Percentiles rank a stretch among this genome's conserved stretches.
phyloP scores from a whole-genome alignment of 2,329 filamentous ascomycete species.

The Neonectria neomacrospora region DNA sequence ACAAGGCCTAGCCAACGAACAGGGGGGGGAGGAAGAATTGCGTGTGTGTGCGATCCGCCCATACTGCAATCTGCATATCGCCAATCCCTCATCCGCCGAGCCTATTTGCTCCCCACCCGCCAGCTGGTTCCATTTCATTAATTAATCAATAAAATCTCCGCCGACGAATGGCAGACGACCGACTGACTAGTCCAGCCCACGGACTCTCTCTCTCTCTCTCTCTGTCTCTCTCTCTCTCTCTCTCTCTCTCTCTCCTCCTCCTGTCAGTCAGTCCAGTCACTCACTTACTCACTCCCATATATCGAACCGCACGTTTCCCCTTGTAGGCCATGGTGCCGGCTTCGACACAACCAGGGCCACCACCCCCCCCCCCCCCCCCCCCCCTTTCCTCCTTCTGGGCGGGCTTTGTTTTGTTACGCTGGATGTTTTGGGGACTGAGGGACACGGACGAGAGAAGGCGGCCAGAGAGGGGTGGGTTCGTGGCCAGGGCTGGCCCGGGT shows the following conservation, averaged over 20 bases:
- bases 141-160: conserved; percentile 2
- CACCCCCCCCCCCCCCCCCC: not conserved
- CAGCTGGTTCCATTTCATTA: not conserved
- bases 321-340: not conserved
- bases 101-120: not conserved
- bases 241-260: not conserved
- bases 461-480: not conserved
- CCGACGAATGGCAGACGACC: conserved; percentile 1
- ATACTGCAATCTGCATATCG: conserved; percentile 4
- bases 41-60: not conserved
- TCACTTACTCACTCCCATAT: not conserved
- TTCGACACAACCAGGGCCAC: not conserved
- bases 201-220: not conserved
- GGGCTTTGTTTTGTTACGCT: conserved; percentile 2
- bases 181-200: not conserved
- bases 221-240: not conserved
- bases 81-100: not conserved
- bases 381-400: not conserved
- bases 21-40: not conserved
- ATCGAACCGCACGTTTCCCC: not conserved
- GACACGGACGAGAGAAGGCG: not conserved
- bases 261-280: too few relatives aligned
- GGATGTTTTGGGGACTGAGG: not conserved
- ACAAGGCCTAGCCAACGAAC: not conserved
- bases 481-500: not conserved